These are phyloP conservation scores for Metarhizium rileyi DNA, from an alignment of 2,329 filamentous ascomycete species.

Conservation along the genomic window DNA sequence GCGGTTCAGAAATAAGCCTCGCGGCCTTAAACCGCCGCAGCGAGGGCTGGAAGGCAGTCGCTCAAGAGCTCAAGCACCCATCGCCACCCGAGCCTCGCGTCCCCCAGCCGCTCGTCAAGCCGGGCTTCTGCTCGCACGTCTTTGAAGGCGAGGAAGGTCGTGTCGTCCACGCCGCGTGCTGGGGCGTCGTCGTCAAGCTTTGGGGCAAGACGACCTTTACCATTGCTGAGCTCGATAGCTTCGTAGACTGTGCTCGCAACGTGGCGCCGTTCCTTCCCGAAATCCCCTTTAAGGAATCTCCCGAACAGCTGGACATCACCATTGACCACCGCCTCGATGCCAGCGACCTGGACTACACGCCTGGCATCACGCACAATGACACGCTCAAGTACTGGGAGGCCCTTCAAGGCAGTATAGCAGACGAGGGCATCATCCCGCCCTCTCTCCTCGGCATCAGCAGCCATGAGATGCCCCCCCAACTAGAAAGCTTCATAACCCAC, in stretches of 20 bases:
- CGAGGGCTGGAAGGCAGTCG: conserved; percentile 7
- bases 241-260: conserved; percentile 7
- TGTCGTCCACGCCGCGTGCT: conserved; percentile 8
- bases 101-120: conserved; percentile 2
- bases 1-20: conserved; percentile 6
- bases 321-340: conserved; percentile 6
- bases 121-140: not conserved
- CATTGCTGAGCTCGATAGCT: conserved; percentile 7
- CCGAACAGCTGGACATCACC: conserved; percentile 6
- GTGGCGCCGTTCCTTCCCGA: conserved; percentile 5
- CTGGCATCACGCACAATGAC: not conserved
- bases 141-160: conserved; percentile 2
- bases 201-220: conserved; percentile 5
- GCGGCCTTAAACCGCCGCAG: not conserved
- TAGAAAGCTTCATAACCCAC: conserved; percentile 4
- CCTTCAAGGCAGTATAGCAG: not conserved
- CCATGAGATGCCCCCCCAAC: not conserved
- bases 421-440: conserved; percentile 4
- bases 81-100: conserved; percentile 1
- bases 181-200: conserved; percentile 5
- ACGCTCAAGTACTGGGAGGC: conserved; percentile 2
- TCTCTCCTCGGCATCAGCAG: conserved; percentile 3
- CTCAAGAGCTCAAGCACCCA: conserved; percentile 4
- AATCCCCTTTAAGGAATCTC: conserved; percentile 6
- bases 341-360: conserved; percentile 3